Evolutionary conservation across 495 filamentous ascomycete genomes (phyloP).

Genomic region (Antarctomyces pellizariae): DNA sequence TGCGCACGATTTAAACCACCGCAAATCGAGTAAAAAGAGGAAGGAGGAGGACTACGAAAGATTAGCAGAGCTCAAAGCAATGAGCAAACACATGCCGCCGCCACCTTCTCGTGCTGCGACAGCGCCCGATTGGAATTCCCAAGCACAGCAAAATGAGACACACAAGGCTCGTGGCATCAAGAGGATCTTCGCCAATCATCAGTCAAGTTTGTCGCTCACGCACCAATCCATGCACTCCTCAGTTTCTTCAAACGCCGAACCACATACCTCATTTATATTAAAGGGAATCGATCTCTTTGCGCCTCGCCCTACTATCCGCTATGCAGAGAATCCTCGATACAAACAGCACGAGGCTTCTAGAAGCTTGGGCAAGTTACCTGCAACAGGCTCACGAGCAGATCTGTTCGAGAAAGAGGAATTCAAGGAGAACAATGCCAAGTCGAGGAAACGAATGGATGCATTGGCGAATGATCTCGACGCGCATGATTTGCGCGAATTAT

Average conservation of each 20-base stretch:
- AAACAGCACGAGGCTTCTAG: no score
- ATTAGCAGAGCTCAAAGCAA: slow-evolving; percentile 69
- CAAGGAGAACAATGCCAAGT: slow-evolving; percentile 38
- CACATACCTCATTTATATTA: slow-evolving; percentile 46
- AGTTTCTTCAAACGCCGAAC: slow-evolving; percentile 45
- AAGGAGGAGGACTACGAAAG: slow-evolving; percentile 47
- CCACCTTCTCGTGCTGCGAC: slow-evolving; percentile 34
- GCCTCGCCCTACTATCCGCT: slow-evolving; percentile 57
- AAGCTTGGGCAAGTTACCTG: no score
- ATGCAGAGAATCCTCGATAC: slow-evolving; percentile 36
- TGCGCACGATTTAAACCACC: slow-evolving; percentile 31
- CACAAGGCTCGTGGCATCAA: slow-evolving; percentile 34
- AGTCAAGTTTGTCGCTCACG: slow-evolving; percentile 54
- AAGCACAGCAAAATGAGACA: slow-evolving; percentile 37
- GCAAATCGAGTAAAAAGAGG: slow-evolving; percentile 53
- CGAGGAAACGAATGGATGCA: slow-evolving; percentile 51
- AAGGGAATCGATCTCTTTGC: slow-evolving; percentile 49
- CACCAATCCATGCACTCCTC: slow-evolving; percentile 52
- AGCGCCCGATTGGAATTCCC: slow-evolving; percentile 21
- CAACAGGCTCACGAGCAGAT: slow-evolving; percentile 15
- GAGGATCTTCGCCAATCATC: slow-evolving; percentile 33
- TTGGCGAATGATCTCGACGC: slow-evolving; percentile 65
- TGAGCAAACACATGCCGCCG: slow-evolving; percentile 41
- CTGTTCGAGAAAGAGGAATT: slow-evolving; percentile 23
- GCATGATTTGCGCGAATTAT: slow-evolving; percentile 50